Conservation (phyloP, 169 alveolate genomes). For the Ichthyophthirius multifiliis region DNA sequence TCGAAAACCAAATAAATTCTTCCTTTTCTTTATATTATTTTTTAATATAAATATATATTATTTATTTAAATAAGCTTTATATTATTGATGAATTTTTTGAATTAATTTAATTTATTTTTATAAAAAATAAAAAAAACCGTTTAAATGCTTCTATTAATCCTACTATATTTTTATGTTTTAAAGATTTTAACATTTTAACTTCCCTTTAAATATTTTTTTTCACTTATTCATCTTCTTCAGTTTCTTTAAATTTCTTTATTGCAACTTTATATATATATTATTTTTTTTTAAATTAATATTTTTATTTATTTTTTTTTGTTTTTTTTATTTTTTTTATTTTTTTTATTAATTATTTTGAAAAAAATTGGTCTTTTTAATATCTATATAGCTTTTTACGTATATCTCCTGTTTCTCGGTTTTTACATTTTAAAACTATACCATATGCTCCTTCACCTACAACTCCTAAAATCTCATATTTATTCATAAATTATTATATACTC, state of each 20-base stretch:
- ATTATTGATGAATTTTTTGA: neutral
- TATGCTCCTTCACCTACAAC: constrained; percentile 90
- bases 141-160: constrained; percentile 86
- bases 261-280: constrained; percentile 50
- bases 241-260: constrained; percentile 78
- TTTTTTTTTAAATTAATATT: neutral
- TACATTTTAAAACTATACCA: constrained; percentile 82
- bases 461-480: constrained; percentile 85
- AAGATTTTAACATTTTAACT: constrained; percentile 75
- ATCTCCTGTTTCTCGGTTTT: constrained; percentile 75
- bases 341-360: neutral
- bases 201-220: constrained; percentile 85
- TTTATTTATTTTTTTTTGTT: no score
- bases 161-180: constrained; percentile 81
- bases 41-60: neutral
- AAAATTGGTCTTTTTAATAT: neutral
- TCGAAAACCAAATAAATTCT: constrained; percentile 84
- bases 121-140: constrained; percentile 24
- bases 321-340: no score
- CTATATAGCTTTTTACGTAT: constrained; percentile 21
- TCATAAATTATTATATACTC: constrained; percentile 49
- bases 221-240: constrained; percentile 82
- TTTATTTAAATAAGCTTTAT: neutral
- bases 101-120: neutral
- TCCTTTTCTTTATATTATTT: constrained; percentile 50